Evolutionary conservation across 2,329 filamentous ascomycete species (phyloP), one percentile per base, ranked within the genome.

Genomic region (Emergomyces africanus): DNA sequence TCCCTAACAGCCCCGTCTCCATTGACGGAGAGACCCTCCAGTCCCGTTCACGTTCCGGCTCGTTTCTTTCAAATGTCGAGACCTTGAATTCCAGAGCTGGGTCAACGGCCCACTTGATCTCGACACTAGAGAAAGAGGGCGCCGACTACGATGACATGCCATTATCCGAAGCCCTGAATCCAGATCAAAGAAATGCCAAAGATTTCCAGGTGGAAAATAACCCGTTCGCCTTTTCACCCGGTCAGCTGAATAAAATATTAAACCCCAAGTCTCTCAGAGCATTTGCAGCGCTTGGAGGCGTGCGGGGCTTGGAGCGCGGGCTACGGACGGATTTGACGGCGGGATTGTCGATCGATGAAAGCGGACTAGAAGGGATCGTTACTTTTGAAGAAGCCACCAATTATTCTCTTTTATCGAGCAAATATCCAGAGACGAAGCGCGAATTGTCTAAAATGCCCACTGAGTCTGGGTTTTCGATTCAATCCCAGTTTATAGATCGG

Each of bases 241-340:
- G 91, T 15, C 86, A 95, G 68, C 78, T 96, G 63, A 86, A 85
- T 66, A 96, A 95, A 72, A 81, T 96, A 75, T 83, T 92, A 62
- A 94, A 95, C 69, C 91, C 91, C 3, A 96, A 96, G 76, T 95
- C 84, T 62, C 74, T 95, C 60, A 78, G 86, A 14, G 90, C 90
- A 0, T 95, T 92, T 65, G 88, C 86, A 67, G 85, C 85, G 15
- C 71, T 96, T 5, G 90, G 91, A 54, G 91, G 91, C 28, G 72
- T 95, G 18, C 74, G 74, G 20, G 91, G 91, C 0, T 72, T 96
- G 54, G 90, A 92, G 72, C 87, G 84, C 68, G 91, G 90, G 10
- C 75, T 96, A 35, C 79, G 88, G 54, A 85, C 84, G 6, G 83
- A 94, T 70, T 78, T 88, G 35, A 81, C 80, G 56, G 79, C 86